Conservation (phyloP, 2,329 filamentous ascomycete species). For the Calonectria multiphialidica region DNA sequence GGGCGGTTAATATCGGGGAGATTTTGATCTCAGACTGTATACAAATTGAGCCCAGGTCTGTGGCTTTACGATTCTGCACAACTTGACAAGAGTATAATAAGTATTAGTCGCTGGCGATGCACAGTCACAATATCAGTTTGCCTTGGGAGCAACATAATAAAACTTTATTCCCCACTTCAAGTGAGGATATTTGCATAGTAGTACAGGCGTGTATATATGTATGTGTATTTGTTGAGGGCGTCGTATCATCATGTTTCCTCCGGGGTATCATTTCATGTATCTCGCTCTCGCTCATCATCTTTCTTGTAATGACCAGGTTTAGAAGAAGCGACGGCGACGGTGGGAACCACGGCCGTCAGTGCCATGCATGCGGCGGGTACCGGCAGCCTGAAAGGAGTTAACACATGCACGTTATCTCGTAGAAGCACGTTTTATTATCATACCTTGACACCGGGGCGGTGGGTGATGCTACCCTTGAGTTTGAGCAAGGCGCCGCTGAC, state of each 20-base stretch:
- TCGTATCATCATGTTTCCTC: not conserved
- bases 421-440: conserved; percentile 12
- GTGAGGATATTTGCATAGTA: conserved; percentile 36
- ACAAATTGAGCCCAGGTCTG: not conserved
- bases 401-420: not conserved
- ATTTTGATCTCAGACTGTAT: not conserved
- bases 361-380: conserved; percentile 79
- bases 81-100: conserved; percentile 29
- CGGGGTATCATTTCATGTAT: conserved; percentile 14
- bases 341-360: conserved; percentile 76
- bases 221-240: not conserved
- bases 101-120: conserved; percentile 27
- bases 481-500: conserved; percentile 81
- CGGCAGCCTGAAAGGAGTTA: conserved; percentile 68
- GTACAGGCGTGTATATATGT: conserved; percentile 29
- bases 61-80: not conserved
- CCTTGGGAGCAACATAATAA: conserved; percentile 23
- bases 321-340: conserved; percentile 42
- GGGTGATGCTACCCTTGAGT: conserved; percentile 77
- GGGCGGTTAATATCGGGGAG: not conserved
- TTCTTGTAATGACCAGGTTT: not conserved
- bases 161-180: conserved; percentile 30
- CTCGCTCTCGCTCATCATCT: not conserved
- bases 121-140: conserved; percentile 10
- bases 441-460: conserved; percentile 79